Evolutionary conservation across 768 basidiomycete genomes (phyloP).

Genomic region (Candolleomyces aberdarensis): DNA sequence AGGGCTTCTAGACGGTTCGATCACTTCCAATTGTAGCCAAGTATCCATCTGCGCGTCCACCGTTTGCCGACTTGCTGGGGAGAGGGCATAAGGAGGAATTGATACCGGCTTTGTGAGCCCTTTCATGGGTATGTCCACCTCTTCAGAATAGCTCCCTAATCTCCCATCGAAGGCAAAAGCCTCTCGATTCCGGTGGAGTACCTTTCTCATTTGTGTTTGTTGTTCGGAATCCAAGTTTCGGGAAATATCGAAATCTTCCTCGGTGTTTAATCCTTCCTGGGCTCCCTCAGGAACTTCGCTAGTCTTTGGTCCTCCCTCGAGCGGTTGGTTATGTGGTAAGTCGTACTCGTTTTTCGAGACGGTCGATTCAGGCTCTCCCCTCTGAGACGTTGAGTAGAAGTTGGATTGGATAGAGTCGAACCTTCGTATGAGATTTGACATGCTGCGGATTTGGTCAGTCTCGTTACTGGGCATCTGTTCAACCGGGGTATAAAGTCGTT

Average conservation of each 20-base stretch:
- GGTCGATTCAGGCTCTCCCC: no score
- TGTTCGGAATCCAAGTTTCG: background rate
- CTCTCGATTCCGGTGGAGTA: constrained; percentile 9
- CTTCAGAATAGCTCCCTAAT: no score
- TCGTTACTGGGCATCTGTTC: background rate
- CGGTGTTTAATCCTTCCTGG: background rate
- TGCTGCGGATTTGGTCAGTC: background rate
- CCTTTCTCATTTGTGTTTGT: constrained; percentile 7
- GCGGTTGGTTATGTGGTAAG: no score
- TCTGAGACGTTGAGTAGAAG: background rate
- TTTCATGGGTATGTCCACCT: no score
- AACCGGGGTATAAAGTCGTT: background rate
- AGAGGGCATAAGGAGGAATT: no score
- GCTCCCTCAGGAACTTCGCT: background rate
- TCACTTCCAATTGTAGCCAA: constrained; percentile 34
- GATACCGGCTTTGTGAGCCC: no score
- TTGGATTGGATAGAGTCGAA: no score
- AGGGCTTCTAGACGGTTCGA: constrained; percentile 35
- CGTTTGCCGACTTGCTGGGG: no score
- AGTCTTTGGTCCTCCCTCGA: background rate
- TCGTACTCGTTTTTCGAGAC: no score
- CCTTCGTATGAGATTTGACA: no score
- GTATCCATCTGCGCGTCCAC: constrained; percentile 15
- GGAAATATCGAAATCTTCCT: constrained; percentile 8
- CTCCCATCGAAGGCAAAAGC: constrained; percentile 30